phyloP scores from a whole-genome alignment of 352 stramenopile species.

The Pythium folliculosum region DNA sequence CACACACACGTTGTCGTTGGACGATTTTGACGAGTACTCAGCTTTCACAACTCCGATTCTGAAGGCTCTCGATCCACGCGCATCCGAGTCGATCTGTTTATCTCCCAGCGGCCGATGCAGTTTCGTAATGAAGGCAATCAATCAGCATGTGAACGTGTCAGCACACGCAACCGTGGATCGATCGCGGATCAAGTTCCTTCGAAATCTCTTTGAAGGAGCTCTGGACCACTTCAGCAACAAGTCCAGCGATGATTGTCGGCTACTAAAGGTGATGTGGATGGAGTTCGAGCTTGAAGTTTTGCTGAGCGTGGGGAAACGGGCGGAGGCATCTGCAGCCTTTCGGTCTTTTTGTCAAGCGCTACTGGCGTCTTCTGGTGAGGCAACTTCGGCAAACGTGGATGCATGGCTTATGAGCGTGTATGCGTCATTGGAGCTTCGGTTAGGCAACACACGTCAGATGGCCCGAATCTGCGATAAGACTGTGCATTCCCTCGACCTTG shows the following conservation, averaged over 20 bases:
- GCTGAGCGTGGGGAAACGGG: neutral
- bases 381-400: slow-evolving; percentile 1
- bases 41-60: slow-evolving; percentile 36
- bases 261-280: slow-evolving; percentile 47
- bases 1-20: slow-evolving; percentile 35
- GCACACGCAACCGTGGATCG: slow-evolving; percentile 9
- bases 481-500: slow-evolving; percentile 18
- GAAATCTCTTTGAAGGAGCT: slow-evolving; percentile 19
- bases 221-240: slow-evolving; percentile 1
- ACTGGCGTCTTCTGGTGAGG: neutral
- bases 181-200: slow-evolving; percentile 24
- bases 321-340: neutral
- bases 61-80: slow-evolving; percentile 37
- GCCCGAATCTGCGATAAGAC: slow-evolving; percentile 58
- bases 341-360: slow-evolving; percentile 25
- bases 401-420: slow-evolving; percentile 33
- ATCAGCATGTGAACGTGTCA: slow-evolving; percentile 1
- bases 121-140: slow-evolving; percentile 8
- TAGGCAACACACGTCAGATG: slow-evolving; percentile 48
- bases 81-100: slow-evolving; percentile 6
- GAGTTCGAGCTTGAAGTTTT: slow-evolving; percentile 22
- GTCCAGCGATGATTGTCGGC: slow-evolving; percentile 28
- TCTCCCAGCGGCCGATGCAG: slow-evolving; percentile 3
- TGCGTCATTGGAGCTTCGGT: slow-evolving; percentile 47
- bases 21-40: slow-evolving; percentile 40